These are phyloP conservation scores for Tinospora cordifolia DNA, from an alignment of 164 flowering plant genomes.

Conservation along the genomic window DNA sequence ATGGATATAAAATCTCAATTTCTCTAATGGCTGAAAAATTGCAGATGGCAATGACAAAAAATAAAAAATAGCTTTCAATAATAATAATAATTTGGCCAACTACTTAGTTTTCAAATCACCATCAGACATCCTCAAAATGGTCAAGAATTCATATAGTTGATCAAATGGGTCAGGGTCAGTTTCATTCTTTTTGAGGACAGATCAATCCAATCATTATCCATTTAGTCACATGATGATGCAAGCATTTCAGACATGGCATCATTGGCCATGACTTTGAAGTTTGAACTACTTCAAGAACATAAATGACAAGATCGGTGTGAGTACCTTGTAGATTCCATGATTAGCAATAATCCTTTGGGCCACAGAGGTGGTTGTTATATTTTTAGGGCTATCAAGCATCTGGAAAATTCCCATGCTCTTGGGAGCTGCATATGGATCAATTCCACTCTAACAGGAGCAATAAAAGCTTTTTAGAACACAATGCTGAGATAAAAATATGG, in stretches of 20 bases:
- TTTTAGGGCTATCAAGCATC: conserved; percentile 59
- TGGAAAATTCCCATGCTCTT: conserved; percentile 67
- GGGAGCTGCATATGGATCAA: conserved; percentile 64
- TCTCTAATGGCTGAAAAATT: background rate
- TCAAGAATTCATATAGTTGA: background rate
- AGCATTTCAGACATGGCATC: background rate
- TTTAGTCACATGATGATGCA: background rate
- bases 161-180: background rate
- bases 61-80: too few species aligned
- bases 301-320: background rate
- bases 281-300: conserved; percentile 1
- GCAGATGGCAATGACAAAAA: background rate
- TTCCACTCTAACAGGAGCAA: conserved; percentile 33
- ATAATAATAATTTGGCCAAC: background rate
- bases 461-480: background rate
- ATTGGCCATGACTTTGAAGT: background rate
- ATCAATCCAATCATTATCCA: background rate
- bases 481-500: background rate
- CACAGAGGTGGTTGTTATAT: conserved; percentile 51
- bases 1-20: background rate
- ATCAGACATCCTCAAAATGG: too few species aligned
- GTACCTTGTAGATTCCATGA: conserved; percentile 59
- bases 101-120: background rate
- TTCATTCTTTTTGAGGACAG: background rate
- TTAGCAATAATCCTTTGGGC: conserved; percentile 62